A percentile compares a stretch with the other conserved stretches of the same genome.
Evolutionary conservation across 2,329 filamentous ascomycete genomes (phyloP).

Genomic region (Xylaria polymorpha): DNA sequence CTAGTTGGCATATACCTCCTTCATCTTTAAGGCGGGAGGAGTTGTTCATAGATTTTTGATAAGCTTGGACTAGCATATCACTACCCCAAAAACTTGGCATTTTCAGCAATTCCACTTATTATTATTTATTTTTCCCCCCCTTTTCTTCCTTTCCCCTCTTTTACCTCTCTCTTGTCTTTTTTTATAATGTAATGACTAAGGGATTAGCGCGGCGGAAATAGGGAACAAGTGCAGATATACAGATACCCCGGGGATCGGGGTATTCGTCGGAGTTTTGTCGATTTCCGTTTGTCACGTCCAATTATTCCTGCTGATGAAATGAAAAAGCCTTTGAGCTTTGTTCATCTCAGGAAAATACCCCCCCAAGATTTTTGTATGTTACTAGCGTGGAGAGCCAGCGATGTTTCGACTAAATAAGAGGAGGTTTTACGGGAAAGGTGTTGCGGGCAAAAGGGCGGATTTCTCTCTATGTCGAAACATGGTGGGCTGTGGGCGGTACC

Average conservation of each 20-base stretch:
- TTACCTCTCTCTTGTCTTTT: slow-evolving; percentile 28
- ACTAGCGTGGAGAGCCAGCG: slow-evolving; percentile 35
- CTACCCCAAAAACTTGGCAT: slow-evolving; percentile 26
- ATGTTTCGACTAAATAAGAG: slow-evolving; percentile 22
- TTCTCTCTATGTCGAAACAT: slow-evolving; percentile 24
- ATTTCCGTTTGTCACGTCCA: slow-evolving; percentile 33
- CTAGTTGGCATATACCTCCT: slow-evolving; percentile 39
- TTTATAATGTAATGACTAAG: slow-evolving; percentile 47
- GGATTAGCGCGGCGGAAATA: slow-evolving; percentile 42
- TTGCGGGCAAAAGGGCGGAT: slow-evolving; percentile 28
- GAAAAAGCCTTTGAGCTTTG: slow-evolving; percentile 8
- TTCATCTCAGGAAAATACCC: slow-evolving; percentile 21
- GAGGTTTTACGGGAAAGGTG: slow-evolving; percentile 22
- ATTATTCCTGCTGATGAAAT: slow-evolving; percentile 29
- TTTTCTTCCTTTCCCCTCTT: slow-evolving; percentile 7
- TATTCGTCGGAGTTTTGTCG: slow-evolving; percentile 30
- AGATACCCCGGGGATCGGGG: slow-evolving; percentile 44
- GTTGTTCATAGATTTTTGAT: slow-evolving; percentile 31
- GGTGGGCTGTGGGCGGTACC: slow-evolving; percentile 13
- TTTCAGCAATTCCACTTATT: slow-evolving; percentile 9
- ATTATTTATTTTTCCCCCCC: neutral
- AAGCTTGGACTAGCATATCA: slow-evolving; percentile 29
- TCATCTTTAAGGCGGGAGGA: slow-evolving; percentile 27
- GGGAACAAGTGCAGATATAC: slow-evolving; percentile 40
- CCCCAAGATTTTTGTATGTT: slow-evolving; percentile 37